Conservation (phyloP, 1,284 basidiomycete species). For the Sphagnurus paluster region DNA sequence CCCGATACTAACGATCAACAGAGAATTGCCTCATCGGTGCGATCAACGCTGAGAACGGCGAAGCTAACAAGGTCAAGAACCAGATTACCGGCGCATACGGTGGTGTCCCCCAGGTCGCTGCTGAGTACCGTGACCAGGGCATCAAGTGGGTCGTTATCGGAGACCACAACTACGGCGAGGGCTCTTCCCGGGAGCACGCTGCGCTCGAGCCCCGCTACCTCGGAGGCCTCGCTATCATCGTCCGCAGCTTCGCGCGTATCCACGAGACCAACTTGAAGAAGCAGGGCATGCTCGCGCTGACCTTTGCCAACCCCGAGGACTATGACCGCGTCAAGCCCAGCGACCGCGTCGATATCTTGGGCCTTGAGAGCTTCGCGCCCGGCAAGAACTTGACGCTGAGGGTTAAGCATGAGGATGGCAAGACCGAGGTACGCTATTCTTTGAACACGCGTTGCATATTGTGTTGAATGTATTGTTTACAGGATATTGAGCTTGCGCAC, state of each 20-base stretch:
- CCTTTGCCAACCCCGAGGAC: constrained; percentile 85
- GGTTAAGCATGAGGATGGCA: constrained; percentile 82
- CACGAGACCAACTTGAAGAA: constrained; percentile 99
- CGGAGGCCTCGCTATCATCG: constrained; percentile 94
- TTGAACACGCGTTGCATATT: constrained; percentile 22
- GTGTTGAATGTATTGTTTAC: constrained; percentile 2
- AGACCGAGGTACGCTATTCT: constrained; percentile 54
- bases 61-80: constrained; percentile 97
- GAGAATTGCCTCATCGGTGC: constrained; percentile 98
- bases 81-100: constrained; percentile 87
- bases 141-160: constrained; percentile 96
- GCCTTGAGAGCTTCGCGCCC: constrained; percentile 81
- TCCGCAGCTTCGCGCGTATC: constrained; percentile 94
- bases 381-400: constrained; percentile 86
- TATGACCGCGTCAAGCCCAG: constrained; percentile 86
- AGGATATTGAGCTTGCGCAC: constrained; percentile 72
- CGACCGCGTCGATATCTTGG: constrained; percentile 85
- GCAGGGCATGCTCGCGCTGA: constrained; percentile 93
- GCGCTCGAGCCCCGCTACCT: constrained; percentile 97
- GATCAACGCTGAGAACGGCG: constrained; percentile 92
- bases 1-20: constrained; percentile 26
- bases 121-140: constrained; percentile 86
- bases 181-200: constrained; percentile 97
- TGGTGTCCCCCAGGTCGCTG: constrained; percentile 83
- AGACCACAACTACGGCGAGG: constrained; percentile 98